These are phyloP conservation scores for Laetiporus sulphureus DNA, from an alignment of 1,284 basidiomycete species.

Conservation along the genomic window DNA sequence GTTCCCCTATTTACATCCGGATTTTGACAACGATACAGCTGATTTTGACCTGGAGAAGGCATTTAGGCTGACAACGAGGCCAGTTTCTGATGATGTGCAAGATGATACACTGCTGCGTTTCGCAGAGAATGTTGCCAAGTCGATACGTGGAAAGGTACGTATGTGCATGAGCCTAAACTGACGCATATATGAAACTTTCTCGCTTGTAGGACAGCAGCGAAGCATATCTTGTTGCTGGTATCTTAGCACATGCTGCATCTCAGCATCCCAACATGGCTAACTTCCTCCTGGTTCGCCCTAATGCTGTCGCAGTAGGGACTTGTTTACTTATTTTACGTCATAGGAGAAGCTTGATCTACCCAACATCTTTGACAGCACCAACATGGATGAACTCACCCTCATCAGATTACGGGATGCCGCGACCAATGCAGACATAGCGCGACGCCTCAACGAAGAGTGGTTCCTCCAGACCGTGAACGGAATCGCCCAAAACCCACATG, in stretches of 20 bases:
- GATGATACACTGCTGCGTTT: slow-evolving; percentile 44
- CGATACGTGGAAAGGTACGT: slow-evolving; percentile 47
- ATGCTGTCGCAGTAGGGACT: not conserved
- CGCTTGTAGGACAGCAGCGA: slow-evolving; percentile 38
- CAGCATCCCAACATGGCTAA: slow-evolving; percentile 45
- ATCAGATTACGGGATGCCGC: slow-evolving; percentile 52
- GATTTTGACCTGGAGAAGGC: slow-evolving; percentile 50
- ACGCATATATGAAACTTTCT: too few species aligned
- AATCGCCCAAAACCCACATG: slow-evolving; percentile 33
- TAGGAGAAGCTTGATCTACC: slow-evolving; percentile 51
- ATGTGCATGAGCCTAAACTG: not conserved
- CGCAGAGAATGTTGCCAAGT: slow-evolving; percentile 43
- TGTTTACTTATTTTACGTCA: not conserved
- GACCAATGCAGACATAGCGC: slow-evolving; percentile 56
- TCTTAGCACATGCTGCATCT: slow-evolving; percentile 55
- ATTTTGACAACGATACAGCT: slow-evolving; percentile 39
- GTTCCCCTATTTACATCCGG: slow-evolving; percentile 63
- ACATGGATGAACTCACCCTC: slow-evolving; percentile 49
- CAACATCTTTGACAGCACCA: slow-evolving; percentile 45
- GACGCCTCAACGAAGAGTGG: slow-evolving; percentile 29
- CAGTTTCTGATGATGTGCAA: slow-evolving; percentile 46
- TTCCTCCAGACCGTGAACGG: slow-evolving; percentile 38
- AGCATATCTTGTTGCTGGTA: slow-evolving; percentile 49
- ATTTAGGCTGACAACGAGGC: slow-evolving; percentile 42
- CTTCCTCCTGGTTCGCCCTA: slow-evolving; percentile 34